Base-by-base conservation (phyloP, 2,329 filamentous ascomycete species). In the Xylariaceae sp. region DNA sequence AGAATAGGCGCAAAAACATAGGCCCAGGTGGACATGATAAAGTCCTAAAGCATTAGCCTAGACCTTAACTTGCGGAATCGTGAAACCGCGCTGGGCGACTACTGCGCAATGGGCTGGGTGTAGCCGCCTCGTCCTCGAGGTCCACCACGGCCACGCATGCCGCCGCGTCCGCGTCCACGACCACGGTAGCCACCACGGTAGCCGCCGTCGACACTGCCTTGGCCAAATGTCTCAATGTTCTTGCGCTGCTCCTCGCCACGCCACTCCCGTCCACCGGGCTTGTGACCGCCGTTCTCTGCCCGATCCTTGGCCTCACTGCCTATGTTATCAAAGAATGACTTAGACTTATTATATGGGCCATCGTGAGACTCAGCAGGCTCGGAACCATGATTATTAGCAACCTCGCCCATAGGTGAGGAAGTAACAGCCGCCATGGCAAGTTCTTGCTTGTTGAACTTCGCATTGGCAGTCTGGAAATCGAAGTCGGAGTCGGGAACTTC, bases 241-340 rank as follows among this genome's bases (percentile, higher is more conserved):
- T 91, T 92, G 74, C 88, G 91, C 73, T 96, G 90, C 73, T 97
- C 94, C 74, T 97, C 92, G 45, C 87, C 88, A 56, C 94, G 87
- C 86, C 94, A 95, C 73, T 96, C 91, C 52, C 89, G 86, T 37
- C 91, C 92, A 59, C 88, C 88, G n/a, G 85, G 80, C 72, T 86
- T 85, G 63, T 85, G 82, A 3, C 82, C 82, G 48, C 79, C 80
- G 45, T 86, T 87, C 62, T 93, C 90, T 55, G 90, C 86, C 49
- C 94, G 86, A 66, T 99, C 94, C 74, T 89, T 95, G 63, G 90
- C 83, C 73, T 99, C 94, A 66, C 90, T 96, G 0, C 91, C 96
- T 65, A 99, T 97, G 74, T 99, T 97, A 76, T 99, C 94, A 71
- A 99, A 99, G 80, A 99, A 99, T 1, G 91, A 96, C 2, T 79